phyloP scores from a whole-genome alignment of 208 protist genomes.

The Crithidia expoeki region DNA sequence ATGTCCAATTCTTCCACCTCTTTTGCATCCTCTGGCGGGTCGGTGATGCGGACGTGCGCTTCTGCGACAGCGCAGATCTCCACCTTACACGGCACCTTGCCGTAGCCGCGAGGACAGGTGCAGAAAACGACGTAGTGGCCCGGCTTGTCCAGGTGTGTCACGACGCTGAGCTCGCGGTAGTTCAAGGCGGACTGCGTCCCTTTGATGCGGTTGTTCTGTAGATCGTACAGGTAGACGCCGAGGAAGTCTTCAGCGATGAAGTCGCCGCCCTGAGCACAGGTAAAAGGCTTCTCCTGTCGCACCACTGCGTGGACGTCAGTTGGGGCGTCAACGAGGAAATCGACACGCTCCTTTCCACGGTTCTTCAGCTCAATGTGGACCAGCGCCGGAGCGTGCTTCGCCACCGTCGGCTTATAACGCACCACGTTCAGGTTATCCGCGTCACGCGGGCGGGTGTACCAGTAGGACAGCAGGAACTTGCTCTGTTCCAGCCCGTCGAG shows the following conservation, averaged over 20 bases:
- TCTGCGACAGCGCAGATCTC: constrained; percentile 51
- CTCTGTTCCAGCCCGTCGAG: constrained; percentile 68
- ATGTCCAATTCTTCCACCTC: constrained; percentile 48
- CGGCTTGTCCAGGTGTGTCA: constrained; percentile 54
- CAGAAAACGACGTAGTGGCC: constrained; percentile 50
- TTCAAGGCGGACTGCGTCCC: constrained; percentile 60
- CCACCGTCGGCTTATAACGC: constrained; percentile 57
- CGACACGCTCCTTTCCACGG: constrained; percentile 65
- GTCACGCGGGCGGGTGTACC: constrained; percentile 53
- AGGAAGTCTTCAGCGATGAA: constrained; percentile 18
- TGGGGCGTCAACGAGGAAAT: constrained; percentile 76
- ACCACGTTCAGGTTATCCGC: constrained; percentile 42
- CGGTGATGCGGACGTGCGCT: constrained; percentile 63
- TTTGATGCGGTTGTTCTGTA: constrained; percentile 64
- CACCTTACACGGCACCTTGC: constrained; percentile 48
- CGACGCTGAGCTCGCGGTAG: constrained; percentile 77
- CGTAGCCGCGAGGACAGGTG: constrained; percentile 50
- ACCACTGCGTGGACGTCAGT: constrained; percentile 67
- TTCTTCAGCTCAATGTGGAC: constrained; percentile 61
- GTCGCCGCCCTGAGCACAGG: neutral
- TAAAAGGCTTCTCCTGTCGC: neutral
- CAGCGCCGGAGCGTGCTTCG: constrained; percentile 67
- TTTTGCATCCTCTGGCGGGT: constrained; percentile 45
- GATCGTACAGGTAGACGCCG: constrained; percentile 78
- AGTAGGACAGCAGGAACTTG: constrained; percentile 88